Conservation (phyloP, 805 yeast genomes). For the Candida rishiriensis region DNA sequence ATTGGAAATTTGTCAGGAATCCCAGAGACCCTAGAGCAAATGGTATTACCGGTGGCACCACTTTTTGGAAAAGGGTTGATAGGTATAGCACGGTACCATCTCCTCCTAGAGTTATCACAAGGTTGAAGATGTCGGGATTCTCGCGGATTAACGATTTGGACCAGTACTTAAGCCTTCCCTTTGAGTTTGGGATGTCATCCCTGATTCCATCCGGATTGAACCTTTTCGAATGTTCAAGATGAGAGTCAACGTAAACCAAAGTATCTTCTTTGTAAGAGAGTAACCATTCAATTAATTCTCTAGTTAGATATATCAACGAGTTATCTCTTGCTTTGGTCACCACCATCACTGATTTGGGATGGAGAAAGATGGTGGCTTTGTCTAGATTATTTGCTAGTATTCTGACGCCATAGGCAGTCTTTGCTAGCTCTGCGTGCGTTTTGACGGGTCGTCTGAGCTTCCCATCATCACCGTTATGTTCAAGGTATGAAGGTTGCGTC, state of each 20-base stretch:
- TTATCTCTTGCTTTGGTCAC: constrained; percentile 90
- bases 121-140: constrained; percentile 53
- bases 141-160: constrained; percentile 47
- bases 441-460: constrained; percentile 47
- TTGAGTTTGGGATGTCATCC: constrained; percentile 42
- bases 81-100: constrained; percentile 94
- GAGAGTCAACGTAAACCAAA: constrained; percentile 67
- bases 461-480: constrained; percentile 15
- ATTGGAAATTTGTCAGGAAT: constrained; percentile 81
- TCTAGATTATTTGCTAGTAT: constrained; percentile 67
- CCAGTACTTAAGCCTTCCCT: constrained; percentile 62
- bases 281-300: constrained; percentile 79
- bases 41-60: constrained; percentile 88
- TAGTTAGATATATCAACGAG: constrained; percentile 66
- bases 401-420: constrained; percentile 78
- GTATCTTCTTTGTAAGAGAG: constrained; percentile 31
- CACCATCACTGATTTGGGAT: constrained; percentile 66
- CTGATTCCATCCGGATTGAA: constrained; percentile 56
- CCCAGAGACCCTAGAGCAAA: constrained; percentile 91
- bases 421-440: constrained; percentile 72
- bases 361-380: constrained; percentile 66
- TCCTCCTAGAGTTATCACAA: constrained; percentile 91
- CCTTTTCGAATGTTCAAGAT: constrained; percentile 54
- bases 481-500: constrained; percentile 16
- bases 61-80: constrained; percentile 75